A percentile compares a stretch with the other conserved stretches of the same genome.
phyloP scores from a whole-genome alignment of 2,329 filamentous ascomycete species.

The Fusarium brevicatenulatum region DNA sequence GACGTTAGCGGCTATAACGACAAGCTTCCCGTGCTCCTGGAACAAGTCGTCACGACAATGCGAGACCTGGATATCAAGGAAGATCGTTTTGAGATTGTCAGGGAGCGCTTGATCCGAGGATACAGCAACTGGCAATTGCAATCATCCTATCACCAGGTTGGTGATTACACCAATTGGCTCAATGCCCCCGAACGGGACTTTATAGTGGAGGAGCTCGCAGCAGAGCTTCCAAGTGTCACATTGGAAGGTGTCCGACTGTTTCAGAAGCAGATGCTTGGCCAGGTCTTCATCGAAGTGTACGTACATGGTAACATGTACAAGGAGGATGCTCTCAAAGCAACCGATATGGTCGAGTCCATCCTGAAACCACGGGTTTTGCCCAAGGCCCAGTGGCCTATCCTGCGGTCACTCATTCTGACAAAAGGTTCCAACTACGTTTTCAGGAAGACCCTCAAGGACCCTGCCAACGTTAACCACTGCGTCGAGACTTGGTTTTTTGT shows the following conservation, averaged over 20 bases:
- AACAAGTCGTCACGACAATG: slow-evolving; percentile 74
- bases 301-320: slow-evolving; percentile 94
- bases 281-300: slow-evolving; percentile 88
- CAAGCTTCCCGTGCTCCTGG: slow-evolving; percentile 88
- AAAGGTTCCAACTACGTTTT: slow-evolving; percentile 86
- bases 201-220: slow-evolving; percentile 76
- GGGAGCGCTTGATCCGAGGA: slow-evolving; percentile 80
- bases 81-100: slow-evolving; percentile 92
- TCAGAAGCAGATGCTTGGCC: slow-evolving; percentile 80
- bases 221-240: slow-evolving; percentile 72
- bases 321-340: slow-evolving; percentile 88
- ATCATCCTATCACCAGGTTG: slow-evolving; percentile 89
- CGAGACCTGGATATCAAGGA: slow-evolving; percentile 79
- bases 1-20: slow-evolving; percentile 94
- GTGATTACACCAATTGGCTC: slow-evolving; percentile 83
- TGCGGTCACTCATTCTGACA: slow-evolving; percentile 80
- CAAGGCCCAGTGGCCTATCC: slow-evolving; percentile 80
- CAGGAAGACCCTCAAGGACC: slow-evolving; percentile 82
- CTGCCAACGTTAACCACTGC: slow-evolving; percentile 88
- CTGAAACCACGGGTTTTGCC: slow-evolving; percentile 80
- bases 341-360: slow-evolving; percentile 81
- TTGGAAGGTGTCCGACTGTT: slow-evolving; percentile 80
- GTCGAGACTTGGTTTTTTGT: slow-evolving; percentile 82
- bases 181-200: slow-evolving; percentile 76
- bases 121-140: slow-evolving; percentile 85